phyloP scores from a whole-genome alignment of 2,329 filamentous ascomycete genomes.

The Cordyceps sp. region DNA sequence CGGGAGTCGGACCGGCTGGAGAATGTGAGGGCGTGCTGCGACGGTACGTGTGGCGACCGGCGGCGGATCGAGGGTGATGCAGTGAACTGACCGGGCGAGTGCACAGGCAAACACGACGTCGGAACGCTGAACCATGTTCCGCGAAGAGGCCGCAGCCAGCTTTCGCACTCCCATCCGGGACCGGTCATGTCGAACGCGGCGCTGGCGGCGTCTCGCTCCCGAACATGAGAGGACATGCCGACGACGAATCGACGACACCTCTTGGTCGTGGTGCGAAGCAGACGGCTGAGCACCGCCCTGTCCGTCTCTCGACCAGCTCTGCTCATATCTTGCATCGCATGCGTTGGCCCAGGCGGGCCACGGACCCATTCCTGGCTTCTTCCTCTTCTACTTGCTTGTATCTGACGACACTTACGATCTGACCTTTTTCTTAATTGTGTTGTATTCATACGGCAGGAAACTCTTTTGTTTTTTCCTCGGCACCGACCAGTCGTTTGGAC shows the following conservation, averaged over 20 bases:
- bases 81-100: constrained; percentile 8
- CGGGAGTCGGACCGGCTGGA: constrained; percentile 66
- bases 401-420: constrained; percentile 14
- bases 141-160: constrained; percentile 26
- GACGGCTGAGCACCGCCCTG: too few relatives aligned
- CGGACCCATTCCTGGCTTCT: background rate
- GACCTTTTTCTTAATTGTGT: constrained; percentile 4
- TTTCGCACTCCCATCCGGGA: constrained; percentile 18
- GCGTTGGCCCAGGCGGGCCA: background rate
- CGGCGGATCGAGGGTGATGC: too few relatives aligned
- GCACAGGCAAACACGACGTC: constrained; percentile 57
- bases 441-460: too few relatives aligned
- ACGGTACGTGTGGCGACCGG: constrained; percentile 77
- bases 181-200: constrained; percentile 16
- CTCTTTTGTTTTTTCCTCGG: too few relatives aligned
- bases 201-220: constrained; percentile 18
- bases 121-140: constrained; percentile 34
- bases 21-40: constrained; percentile 93
- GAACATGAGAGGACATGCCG: constrained; percentile 9
- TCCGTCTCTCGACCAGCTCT: background rate
- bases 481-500: too few relatives aligned
- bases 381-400: background rate
- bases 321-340: background rate
- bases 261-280: too few relatives aligned
- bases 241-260: too few relatives aligned